These are phyloP conservation scores for Zygotorulaspora chibaensis DNA, from an alignment of 805 yeast genomes.

Conservation along the genomic window DNA sequence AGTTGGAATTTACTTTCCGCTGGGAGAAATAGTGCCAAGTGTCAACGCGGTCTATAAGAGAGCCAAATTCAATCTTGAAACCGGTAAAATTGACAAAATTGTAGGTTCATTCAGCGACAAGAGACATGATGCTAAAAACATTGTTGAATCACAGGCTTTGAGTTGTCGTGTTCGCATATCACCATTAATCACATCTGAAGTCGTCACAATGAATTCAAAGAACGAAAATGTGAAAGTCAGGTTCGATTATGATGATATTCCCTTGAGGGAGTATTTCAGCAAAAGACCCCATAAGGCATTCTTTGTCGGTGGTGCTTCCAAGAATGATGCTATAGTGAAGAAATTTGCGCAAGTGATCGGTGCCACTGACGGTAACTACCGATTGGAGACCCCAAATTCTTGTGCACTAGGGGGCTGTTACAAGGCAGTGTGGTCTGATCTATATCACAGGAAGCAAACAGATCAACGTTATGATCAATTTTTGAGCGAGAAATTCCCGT, in stretches of 20 bases:
- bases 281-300: constrained; percentile 63
- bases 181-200: constrained; percentile 55
- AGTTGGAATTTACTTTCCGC: constrained; percentile 79
- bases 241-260: constrained; percentile 35
- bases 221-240: constrained; percentile 21
- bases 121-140: constrained; percentile 66
- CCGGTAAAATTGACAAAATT: constrained; percentile 29
- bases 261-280: constrained; percentile 24
- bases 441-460: constrained; percentile 30
- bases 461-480: constrained; percentile 41
- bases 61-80: constrained; percentile 37
- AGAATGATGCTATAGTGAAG: constrained; percentile 60
- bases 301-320: constrained; percentile 86
- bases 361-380: constrained; percentile 53
- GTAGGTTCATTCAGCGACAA: constrained; percentile 42
- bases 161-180: constrained; percentile 78
- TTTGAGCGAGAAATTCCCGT: constrained; percentile 45
- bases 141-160: constrained; percentile 82
- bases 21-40: constrained; percentile 89
- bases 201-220: constrained; percentile 8
- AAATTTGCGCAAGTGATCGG: constrained; percentile 71
- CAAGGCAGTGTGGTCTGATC: constrained; percentile 71
- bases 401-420: constrained; percentile 92
- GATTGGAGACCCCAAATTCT: constrained; percentile 77
- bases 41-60: constrained; percentile 60